Evolutionary conservation across 768 basidiomycete genomes (phyloP), one percentile per base, ranked within the genome.

Genomic region (Termitomyces eurrhizus): DNA sequence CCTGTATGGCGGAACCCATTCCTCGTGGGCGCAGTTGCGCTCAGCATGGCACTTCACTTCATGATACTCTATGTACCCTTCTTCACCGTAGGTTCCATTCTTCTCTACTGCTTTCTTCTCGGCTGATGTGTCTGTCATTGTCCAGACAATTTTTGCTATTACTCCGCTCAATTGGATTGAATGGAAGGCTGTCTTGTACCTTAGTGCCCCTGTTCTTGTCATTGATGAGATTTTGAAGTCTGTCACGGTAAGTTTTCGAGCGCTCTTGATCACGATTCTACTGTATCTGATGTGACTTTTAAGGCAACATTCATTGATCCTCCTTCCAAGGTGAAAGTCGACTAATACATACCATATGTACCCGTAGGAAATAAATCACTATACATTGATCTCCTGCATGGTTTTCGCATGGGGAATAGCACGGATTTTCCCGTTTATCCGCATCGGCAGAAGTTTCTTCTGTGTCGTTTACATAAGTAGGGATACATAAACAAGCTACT

Each of bases 31-130:
- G 93, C 94, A 35, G 92, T 98, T 69, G 72, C 88, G 16, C 76
- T 99, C 57, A 95, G 93, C 72, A 98, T 98, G 95, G 85, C 75
- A 1, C 78, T 98, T 33, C 96, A 98, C 73, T 84, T 97, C 67
- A 90, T 88, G 80, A 98, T 98, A 68, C 81, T 99, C 63, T 99
- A 99, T 72, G 92, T 97, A 39, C 95, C 96, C 4, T 93, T 97
- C 87, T 94, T 99, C 75, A 90, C 92, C 29, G 92, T 93, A 65
- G 74, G 87, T 81, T 35, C 52, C 9, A 29, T 52, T 56, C 56
- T 16, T 56, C 54, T 55, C 16, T 26, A 35, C 56, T 24, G 33
- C 33, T 36, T 21, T 13, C 21, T 41, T 13, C 21, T 41, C 36
- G 37, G 33, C 46, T 63, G 24, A 61, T 50, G 21, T 41, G 21